Evolutionary conservation across 176 grass and related monocot genomes (phyloP).

Genomic region (Oropetium thomaeum): DNA sequence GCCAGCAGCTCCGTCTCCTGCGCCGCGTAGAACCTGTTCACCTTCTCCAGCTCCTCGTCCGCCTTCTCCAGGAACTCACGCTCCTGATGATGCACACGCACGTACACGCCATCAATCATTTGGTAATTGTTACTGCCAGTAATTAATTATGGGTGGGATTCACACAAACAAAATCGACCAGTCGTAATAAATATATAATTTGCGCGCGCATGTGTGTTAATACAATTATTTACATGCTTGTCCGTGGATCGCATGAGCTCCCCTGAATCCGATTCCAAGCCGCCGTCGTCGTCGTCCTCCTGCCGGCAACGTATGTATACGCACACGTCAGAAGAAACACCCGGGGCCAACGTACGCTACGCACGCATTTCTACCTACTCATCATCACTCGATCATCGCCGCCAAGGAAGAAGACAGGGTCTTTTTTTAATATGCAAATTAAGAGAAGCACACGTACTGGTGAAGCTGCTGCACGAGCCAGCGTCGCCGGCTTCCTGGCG

Average conservation of each 20-base stretch:
- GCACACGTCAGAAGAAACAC: slow-evolving; percentile 22
- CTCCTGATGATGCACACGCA: too few species aligned
- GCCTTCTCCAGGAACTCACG: slow-evolving; percentile 62
- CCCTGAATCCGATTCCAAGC: slow-evolving; percentile 42
- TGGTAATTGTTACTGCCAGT: too few species aligned
- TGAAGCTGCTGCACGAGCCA: not conserved
- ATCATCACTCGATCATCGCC: too few species aligned
- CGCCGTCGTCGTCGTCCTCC: slow-evolving; percentile 56
- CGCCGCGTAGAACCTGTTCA: slow-evolving; percentile 61
- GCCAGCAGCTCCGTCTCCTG: slow-evolving; percentile 63
- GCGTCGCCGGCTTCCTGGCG: not conserved
- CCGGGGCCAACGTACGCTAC: not conserved
- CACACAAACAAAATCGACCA: too few species aligned
- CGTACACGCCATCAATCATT: not conserved
- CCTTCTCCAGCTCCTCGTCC: slow-evolving; percentile 82
- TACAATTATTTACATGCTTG: slow-evolving; percentile 80
- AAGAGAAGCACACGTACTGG: slow-evolving; percentile 29
- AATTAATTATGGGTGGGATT: too few species aligned
- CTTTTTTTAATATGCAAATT: too few species aligned
- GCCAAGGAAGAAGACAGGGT: too few species aligned
- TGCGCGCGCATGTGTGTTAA: too few species aligned
- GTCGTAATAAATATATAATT: too few species aligned
- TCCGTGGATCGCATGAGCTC: slow-evolving; percentile 54
- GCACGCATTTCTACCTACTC: not conserved
- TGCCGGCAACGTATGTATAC: slow-evolving; percentile 1